Evolutionary conservation across 2,329 filamentous ascomycete species (phyloP).

Genomic region (Fusarium miscanthi): DNA sequence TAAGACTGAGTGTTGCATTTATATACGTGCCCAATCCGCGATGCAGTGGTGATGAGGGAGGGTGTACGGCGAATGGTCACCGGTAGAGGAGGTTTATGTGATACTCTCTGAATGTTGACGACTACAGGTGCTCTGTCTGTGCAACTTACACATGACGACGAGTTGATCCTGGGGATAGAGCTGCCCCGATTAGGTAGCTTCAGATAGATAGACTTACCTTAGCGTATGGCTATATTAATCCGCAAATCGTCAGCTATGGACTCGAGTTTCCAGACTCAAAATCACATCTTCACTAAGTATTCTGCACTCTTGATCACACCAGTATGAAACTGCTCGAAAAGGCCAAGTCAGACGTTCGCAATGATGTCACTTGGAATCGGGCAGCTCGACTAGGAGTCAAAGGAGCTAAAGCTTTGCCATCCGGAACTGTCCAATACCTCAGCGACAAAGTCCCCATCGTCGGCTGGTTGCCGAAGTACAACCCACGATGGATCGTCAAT

Average conservation of each 20-base stretch:
- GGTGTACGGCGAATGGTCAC: conserved; percentile 30
- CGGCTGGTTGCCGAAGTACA: conserved; percentile 72
- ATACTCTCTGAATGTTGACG: background rate
- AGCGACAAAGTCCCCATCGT: conserved; percentile 70
- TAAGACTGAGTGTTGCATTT: background rate
- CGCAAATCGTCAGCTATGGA: background rate
- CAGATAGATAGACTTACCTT: background rate
- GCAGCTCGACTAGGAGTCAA: conserved; percentile 27
- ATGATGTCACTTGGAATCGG: conserved; percentile 43
- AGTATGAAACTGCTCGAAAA: conserved; percentile 40
- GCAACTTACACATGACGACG: conserved; percentile 2
- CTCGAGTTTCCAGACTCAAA: background rate
- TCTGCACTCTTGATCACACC: background rate
- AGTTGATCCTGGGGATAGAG: background rate
- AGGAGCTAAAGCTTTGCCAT: conserved; percentile 56
- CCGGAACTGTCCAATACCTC: conserved; percentile 65
- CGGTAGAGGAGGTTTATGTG: background rate
- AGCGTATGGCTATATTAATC: conserved; percentile 21
- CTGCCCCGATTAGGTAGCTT: background rate
- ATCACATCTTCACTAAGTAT: background rate
- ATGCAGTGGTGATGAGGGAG: background rate
- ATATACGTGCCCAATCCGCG: conserved; percentile 17
- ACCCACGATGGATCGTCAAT: conserved; percentile 69
- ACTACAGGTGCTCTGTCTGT: background rate
- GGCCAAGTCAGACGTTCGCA: conserved; percentile 30